phyloP scores from a whole-genome alignment of 139 green algal genomes.

The Picochlorum sp. region DNA sequence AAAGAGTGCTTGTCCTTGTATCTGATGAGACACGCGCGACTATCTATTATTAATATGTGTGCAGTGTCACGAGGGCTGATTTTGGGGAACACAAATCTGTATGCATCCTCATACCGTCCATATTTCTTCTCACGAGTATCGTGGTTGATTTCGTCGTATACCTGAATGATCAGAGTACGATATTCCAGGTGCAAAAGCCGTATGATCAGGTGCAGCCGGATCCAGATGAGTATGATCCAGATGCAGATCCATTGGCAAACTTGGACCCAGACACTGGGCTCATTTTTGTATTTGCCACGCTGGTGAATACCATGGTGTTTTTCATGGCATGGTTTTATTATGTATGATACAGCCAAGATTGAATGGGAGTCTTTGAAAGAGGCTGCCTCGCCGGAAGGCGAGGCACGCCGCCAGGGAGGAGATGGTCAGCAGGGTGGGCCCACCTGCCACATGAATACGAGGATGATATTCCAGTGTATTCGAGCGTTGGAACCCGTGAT shows the following conservation, averaged over 20 bases:
- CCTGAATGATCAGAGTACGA: conserved; percentile 1
- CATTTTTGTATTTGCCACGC: neutral
- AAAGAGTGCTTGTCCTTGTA: neutral
- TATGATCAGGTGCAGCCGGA: neutral
- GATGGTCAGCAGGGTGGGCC: neutral
- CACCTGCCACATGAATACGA: too few relatives aligned
- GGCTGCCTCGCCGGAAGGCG: neutral
- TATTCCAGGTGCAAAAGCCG: conserved; percentile 14
- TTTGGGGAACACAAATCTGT: conserved; percentile 40
- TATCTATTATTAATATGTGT: too few relatives aligned
- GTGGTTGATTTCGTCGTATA: conserved; percentile 36
- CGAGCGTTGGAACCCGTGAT: conserved; percentile 16
- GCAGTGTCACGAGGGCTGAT: conserved; percentile 41
- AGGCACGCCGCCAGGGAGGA: neutral
- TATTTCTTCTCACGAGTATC: conserved; percentile 41
- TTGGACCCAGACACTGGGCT: conserved; percentile 1
- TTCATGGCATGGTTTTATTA: conserved; percentile 38
- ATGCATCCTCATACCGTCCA: conserved; percentile 31
- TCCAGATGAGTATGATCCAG: conserved; percentile 5
- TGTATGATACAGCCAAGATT: conserved; percentile 24
- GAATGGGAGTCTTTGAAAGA: conserved; percentile 23
- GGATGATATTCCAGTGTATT: conserved; percentile 12
- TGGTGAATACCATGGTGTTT: conserved; percentile 1
- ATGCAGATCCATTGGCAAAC: conserved; percentile 3
- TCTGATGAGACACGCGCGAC: neutral